Base-by-base conservation (phyloP, 116 monocot genomes). In the Trichopus zeylanicus region DNA sequence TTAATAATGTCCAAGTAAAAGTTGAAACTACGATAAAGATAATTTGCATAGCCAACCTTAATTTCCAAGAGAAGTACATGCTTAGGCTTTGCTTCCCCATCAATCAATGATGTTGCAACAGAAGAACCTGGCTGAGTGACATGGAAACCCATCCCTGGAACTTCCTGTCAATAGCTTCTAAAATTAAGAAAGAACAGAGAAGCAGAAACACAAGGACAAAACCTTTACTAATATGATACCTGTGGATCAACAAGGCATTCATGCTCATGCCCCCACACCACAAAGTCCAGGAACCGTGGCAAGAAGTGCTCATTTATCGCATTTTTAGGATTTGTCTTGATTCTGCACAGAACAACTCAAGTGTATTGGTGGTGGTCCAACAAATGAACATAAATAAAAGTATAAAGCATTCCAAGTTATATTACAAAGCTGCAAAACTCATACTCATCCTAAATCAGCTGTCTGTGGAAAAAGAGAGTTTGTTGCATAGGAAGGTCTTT, bases 241-340 rank as follows among this genome's bases (percentile, higher is more conserved):
- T 88, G 79, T 57, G 99, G 99, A 68, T 99, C 99, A 67, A 85
- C 71, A 51, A 99, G 99, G 65, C 92, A 99, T 71, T 99, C 99
- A 74, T 99, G 99, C 74, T 99, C 99, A 76, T 99, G 99, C 6
- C 99, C 99, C 99, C 99, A 99, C 8, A 99, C 72, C 22, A 99
- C 58, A 55, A 99, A 99, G 60, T 99, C 99, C 31, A 99, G 70
- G 64, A 99, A 99, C 7, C 92, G 75, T 29, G 99, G 99, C 61
- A 99, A 76, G 76, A 99, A 99, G 76, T 99, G 99, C 60, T 99
- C 99, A 70, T 92, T 99, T 51, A 99, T 83, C 33, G 99, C 99
- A 81, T 92, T 99, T 71, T 99, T 99, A 15, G 92, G 92, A 69
- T 99, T 99, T 69, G 99, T 68, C 80, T 99, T 99, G 56, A 99